Percentiles rank a stretch among this genome's conserved stretches.
phyloP scores from a whole-genome alignment of 164 flowering plant species.

The Dillenia turbinata region DNA sequence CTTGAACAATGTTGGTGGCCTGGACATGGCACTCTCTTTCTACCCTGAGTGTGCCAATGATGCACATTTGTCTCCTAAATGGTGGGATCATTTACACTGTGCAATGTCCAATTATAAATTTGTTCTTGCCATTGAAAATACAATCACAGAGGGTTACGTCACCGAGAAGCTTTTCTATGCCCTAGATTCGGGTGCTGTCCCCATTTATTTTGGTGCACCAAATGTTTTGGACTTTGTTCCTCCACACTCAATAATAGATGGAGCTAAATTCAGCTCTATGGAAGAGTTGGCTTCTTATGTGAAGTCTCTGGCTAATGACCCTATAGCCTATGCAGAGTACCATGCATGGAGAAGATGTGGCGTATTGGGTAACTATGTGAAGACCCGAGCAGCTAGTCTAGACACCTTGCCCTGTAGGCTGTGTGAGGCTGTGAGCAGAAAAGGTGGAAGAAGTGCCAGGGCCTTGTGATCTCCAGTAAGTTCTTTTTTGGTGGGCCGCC shows the following conservation, averaged over 20 bases:
- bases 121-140: constrained; percentile 95
- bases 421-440: constrained; percentile 70
- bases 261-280: constrained; percentile 64
- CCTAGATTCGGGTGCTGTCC: constrained; percentile 86
- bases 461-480: constrained; percentile 6
- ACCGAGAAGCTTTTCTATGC: constrained; percentile 98
- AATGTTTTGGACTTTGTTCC: constrained; percentile 91
- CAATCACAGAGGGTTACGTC: constrained; percentile 84
- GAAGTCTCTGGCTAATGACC: constrained; percentile 72
- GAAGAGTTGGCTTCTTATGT: constrained; percentile 81
- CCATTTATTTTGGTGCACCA: constrained; percentile 95
- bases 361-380: constrained; percentile 62
- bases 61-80: constrained; percentile 42
- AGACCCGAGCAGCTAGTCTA: constrained; percentile 71
- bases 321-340: constrained; percentile 87
- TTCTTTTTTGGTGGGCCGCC: no score
- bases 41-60: constrained; percentile 75
- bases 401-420: constrained; percentile 90
- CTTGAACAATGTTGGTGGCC: constrained; percentile 92
- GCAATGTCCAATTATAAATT: constrained; percentile 99
- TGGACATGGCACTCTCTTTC: constrained; percentile 63
- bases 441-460: constrained; percentile 67
- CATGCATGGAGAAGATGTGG: constrained; percentile 99
- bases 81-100: constrained; percentile 99
- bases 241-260: constrained; percentile 92